Conservation (phyloP, 2,329 filamentous ascomycete genomes). For the Arthrobotrys sinensis region DNA sequence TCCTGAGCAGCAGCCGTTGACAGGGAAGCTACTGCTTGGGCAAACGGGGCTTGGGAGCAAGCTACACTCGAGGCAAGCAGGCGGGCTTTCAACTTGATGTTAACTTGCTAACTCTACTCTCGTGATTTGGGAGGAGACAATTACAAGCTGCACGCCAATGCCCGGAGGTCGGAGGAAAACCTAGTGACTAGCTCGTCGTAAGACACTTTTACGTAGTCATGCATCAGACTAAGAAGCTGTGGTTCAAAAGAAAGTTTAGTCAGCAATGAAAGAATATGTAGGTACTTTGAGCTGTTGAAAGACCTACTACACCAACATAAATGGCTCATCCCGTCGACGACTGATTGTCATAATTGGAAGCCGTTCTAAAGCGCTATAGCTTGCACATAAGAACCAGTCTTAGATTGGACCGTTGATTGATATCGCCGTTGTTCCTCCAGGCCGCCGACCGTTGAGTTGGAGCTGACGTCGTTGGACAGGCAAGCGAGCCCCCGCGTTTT, state of each 20-base stretch:
- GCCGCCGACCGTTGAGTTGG: slow-evolving; percentile 8
- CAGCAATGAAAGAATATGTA: not conserved
- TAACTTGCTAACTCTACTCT: not conserved
- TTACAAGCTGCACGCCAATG: not conserved
- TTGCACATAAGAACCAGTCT: not conserved
- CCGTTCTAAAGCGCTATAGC: not conserved
- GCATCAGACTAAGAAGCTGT: not conserved
- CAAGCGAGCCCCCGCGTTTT: slow-evolving; percentile 42
- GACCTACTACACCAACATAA: not conserved
- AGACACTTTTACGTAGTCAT: slow-evolving; percentile 6
- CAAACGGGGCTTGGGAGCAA: slow-evolving; percentile 18
- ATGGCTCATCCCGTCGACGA: slow-evolving; percentile 1
- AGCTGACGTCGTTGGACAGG: slow-evolving; percentile 32
- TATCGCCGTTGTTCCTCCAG: no score
- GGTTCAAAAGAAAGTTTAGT: not conserved
- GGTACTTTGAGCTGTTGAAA: not conserved
- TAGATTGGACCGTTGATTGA: no score
- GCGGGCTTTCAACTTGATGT: no score
- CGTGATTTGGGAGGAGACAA: not conserved
- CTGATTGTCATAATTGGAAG: not conserved
- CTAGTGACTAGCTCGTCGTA: not conserved
- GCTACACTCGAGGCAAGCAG: not conserved
- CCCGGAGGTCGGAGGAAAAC: not conserved
- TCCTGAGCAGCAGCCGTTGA: slow-evolving; percentile 4
- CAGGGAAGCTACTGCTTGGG: slow-evolving; percentile 1